Base-by-base conservation (phyloP, 441 rosid genomes). In the Aquilaria agallochum region DNA sequence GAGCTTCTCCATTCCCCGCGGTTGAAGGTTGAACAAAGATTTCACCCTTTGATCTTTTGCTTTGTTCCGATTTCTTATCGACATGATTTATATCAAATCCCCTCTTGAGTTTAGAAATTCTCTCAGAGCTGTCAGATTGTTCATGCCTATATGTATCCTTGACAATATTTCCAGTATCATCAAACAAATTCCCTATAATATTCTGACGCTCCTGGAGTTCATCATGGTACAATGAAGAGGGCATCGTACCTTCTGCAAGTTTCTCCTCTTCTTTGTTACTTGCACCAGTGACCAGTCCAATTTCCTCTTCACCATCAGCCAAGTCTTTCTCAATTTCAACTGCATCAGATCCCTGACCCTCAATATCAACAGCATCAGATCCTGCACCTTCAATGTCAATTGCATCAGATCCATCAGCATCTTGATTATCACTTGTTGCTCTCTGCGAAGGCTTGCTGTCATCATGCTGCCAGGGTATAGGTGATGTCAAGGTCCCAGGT, bases 101-200 rank as follows among this genome's bases (percentile, higher is more conserved):
- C 36, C 81, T 79, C 74, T 73, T 85, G 56, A 87, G 74, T 75
- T 85, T 85, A 58, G 69, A 70, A 50, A 50, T 69, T 75, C 72
- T 83, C 71, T 79, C 82, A 9, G 78, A 61, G 65, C 79, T 80
- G 68, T 75, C 82, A 64, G 85, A 80, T 64, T 68, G 78, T 60
- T 83, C 97, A 50, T 50, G 76, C 73, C 75, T 79, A 36, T 73
- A 64, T 74, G 64, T 75, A 64, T 68, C 88, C 66, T 65, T 75
- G 31, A 34, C 69, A 9, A 65, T 55, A 65, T 79, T 78, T 62
- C 80, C 90, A 55, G 78, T 78, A 67, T 88, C 97, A 73, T 88
- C 97, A 76, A 95, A 90, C 79, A 90, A 69, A 67, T 83, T 85
- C 65, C 95, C 98, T 56, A 88, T 83, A 69, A 85, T 76, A 75